Base-by-base conservation (phyloP, 202 grass and related monocot genomes). In the Sporobolus alterniflorus region DNA sequence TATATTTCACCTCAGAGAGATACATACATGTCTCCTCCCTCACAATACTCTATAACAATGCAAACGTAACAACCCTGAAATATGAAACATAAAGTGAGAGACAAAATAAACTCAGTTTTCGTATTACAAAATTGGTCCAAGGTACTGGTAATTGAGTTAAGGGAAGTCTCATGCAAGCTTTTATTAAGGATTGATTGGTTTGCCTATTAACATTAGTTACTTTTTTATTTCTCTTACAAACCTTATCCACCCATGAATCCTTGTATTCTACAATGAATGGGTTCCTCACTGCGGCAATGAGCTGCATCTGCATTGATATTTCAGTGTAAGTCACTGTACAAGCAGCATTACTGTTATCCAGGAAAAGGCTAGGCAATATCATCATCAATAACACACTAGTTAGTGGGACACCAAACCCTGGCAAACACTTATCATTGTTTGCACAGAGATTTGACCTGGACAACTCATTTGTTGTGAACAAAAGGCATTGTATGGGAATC, bases 221-320 rank as follows among this genome's bases (percentile, higher is more conserved):
- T 33, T 47, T 43, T 48, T 34, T 28, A 44, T 56, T 76, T 54
- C 55, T 72, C 28, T 14, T 47, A 41, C 86, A 29, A 86, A 94
- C 94, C 91, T 97, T 97, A 63, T 97, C 91, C 30, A 97, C 91
- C 94, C 94, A 97, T 29, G 94, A 97, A 89, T 97, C 94, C 91
- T 94, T 94, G 76, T 97, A 94, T 49, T 97, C 91, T 32, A 97
- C 94, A 79, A 97, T 94, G 80, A 97, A 97, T 65, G 94, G 94
- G 69, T 94, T 97, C 68, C 85, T 90, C 44, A 94, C 91, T 75
- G 83, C 88, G 54, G 94, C 91, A 71, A 97, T 92, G 50, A 97
- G 91, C 56, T 97, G 85, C 94, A 97, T 97, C 89, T 97, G 78
- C 50, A 86, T 16, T 34, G 64, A 31, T 13, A 71, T 69, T 59